Evolutionary conservation across 306 rosid genomes (phyloP).

Genomic region (Hylodesmum podocarpum): DNA sequence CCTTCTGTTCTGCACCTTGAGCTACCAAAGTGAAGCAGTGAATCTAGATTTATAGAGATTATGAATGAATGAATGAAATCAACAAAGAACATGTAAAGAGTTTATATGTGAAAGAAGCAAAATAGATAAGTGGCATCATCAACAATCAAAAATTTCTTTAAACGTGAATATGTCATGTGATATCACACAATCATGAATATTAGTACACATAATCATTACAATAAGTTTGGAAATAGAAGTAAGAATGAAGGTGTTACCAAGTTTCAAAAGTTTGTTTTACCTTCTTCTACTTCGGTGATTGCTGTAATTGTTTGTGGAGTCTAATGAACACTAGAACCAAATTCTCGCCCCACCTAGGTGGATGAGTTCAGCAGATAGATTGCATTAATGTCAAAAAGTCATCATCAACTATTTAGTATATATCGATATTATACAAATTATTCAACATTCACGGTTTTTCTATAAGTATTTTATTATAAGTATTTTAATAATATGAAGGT

Average conservation of each 20-base stretch:
- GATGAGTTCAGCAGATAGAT: neutral
- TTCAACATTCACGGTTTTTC: too few relatives aligned
- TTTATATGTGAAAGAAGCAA: neutral
- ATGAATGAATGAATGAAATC: neutral
- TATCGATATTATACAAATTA: too few relatives aligned
- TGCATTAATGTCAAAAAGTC: neutral
- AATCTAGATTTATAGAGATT: slow-evolving; percentile 5
- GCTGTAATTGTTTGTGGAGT: neutral
- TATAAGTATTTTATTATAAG: too few relatives aligned
- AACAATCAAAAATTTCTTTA: neutral
- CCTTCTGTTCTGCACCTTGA: neutral
- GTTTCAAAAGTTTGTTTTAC: neutral
- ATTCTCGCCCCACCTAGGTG: neutral
- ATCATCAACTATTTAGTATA: neutral
- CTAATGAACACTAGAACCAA: neutral
- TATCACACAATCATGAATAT: neutral
- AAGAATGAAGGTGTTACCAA: slow-evolving; percentile 8
- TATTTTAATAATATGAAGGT: too few relatives aligned
- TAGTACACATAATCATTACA: neutral
- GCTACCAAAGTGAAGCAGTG: neutral
- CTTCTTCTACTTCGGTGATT: neutral
- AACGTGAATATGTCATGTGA: neutral
- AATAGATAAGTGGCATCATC: neutral
- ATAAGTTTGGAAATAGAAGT: neutral
- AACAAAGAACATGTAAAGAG: neutral